Conservation (phyloP, 1,284 basidiomycete species). For the Marasmius fiardii region DNA sequence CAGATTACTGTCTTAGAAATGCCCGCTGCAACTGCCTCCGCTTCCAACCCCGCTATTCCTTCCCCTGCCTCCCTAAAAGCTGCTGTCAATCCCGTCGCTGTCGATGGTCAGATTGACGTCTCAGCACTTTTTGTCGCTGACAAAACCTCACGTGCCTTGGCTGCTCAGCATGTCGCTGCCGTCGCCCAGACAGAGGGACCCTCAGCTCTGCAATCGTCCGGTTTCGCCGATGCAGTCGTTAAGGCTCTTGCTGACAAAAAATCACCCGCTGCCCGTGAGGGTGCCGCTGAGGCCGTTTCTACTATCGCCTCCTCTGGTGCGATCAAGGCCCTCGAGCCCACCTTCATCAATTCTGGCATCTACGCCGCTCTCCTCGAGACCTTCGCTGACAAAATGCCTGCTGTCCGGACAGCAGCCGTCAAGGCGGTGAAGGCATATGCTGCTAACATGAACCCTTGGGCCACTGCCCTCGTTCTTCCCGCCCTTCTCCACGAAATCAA, state of each 20-base stretch:
- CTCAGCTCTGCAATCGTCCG: slow-evolving; percentile 72
- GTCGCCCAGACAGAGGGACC: slow-evolving; percentile 86
- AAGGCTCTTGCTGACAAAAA: slow-evolving; percentile 93
- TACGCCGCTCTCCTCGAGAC: slow-evolving; percentile 87
- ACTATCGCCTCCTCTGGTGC: slow-evolving; percentile 78
- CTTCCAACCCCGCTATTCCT: slow-evolving; percentile 42
- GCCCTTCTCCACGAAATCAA: slow-evolving; percentile 92
- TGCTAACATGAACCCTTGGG: slow-evolving; percentile 90
- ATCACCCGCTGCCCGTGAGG: slow-evolving; percentile 82
- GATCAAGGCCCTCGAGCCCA: slow-evolving; percentile 85
- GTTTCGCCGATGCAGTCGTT: slow-evolving; percentile 77
- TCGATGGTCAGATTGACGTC: slow-evolving; percentile 59
- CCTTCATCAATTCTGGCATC: slow-evolving; percentile 82
- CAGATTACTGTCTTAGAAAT: slow-evolving; percentile 52
- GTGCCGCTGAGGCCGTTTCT: slow-evolving; percentile 71
- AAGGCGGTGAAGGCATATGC: slow-evolving; percentile 82
- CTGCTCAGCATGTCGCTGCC: slow-evolving; percentile 69
- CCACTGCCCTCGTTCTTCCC: slow-evolving; percentile 81
- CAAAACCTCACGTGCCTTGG: slow-evolving; percentile 69
- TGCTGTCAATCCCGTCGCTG: slow-evolving; percentile 45
- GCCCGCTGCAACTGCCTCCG: slow-evolving; percentile 67
- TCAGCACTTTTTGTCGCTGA: slow-evolving; percentile 69
- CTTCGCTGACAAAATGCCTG: slow-evolving; percentile 91
- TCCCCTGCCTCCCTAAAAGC: slow-evolving; percentile 67
- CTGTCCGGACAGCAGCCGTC: slow-evolving; percentile 81